phyloP scores from a whole-genome alignment of 306 rosid species.

The Crataegus laevigata region DNA sequence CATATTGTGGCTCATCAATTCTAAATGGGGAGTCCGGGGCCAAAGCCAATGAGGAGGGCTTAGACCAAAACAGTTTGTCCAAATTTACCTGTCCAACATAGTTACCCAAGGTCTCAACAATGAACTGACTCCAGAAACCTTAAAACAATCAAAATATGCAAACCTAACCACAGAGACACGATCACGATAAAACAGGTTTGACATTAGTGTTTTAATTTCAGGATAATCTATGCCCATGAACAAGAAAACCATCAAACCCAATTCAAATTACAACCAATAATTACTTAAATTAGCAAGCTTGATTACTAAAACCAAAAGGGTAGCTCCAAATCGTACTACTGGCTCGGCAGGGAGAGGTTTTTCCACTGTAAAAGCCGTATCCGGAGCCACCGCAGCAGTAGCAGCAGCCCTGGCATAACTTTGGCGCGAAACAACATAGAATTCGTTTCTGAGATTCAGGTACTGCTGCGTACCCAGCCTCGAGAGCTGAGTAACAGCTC shows the following conservation, averaged over 20 bases:
- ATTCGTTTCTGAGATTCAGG: slow-evolving; percentile 16
- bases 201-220: background rate
- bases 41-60: slow-evolving; percentile 71
- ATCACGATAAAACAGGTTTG: background rate
- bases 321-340: slow-evolving; percentile 22
- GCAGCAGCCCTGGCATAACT: slow-evolving; percentile 53
- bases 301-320: background rate
- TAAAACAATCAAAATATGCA: background rate
- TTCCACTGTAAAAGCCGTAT: slow-evolving; percentile 12
- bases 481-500: slow-evolving; percentile 36
- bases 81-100: slow-evolving; percentile 47
- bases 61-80: slow-evolving; percentile 73
- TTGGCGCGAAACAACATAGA: slow-evolving; percentile 25
- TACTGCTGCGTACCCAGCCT: slow-evolving; percentile 34
- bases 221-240: background rate
- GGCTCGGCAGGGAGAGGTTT: slow-evolving; percentile 23
- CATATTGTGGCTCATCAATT: slow-evolving; percentile 68
- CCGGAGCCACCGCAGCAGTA: slow-evolving; percentile 42
- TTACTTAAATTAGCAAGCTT: background rate
- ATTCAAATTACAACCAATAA: background rate
- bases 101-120: slow-evolving; percentile 8
- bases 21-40: slow-evolving; percentile 56
- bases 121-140: slow-evolving; percentile 1
- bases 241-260: background rate
- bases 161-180: background rate